Conservation (phyloP, 495 filamentous ascomycete genomes). For the Talaromyces stipitatus region DNA sequence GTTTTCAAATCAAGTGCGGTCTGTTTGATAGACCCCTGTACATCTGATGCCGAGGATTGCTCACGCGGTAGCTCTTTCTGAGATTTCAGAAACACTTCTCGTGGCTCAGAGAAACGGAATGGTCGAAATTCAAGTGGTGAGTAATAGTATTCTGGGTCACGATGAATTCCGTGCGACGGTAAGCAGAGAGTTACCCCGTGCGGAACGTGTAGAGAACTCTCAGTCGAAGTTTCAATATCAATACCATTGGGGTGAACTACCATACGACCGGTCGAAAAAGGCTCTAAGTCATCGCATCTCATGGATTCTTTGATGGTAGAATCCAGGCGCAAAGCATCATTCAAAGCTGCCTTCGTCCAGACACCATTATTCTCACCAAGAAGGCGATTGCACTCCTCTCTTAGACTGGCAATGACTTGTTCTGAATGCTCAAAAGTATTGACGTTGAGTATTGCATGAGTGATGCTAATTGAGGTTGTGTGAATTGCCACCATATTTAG, state of each 20-base stretch:
- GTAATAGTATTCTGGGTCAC: constrained; percentile 16
- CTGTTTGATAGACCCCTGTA: too few relatives aligned
- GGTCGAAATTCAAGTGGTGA: neutral
- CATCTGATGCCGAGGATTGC: too few relatives aligned
- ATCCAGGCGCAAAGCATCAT: constrained; percentile 15
- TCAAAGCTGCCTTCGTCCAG: constrained; percentile 37
- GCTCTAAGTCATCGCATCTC: constrained; percentile 20
- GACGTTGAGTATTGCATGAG: constrained; percentile 29
- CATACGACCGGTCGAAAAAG: constrained; percentile 15
- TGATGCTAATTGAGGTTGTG: constrained; percentile 38
- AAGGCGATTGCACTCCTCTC: constrained; percentile 24
- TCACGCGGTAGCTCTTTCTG: neutral
- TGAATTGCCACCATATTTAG: constrained; percentile 42
- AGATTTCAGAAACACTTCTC: neutral
- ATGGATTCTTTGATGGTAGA: constrained; percentile 28
- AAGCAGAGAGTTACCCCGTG: constrained; percentile 16
- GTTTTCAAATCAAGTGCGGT: neutral
- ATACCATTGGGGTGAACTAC: constrained; percentile 18
- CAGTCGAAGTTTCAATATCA: neutral
- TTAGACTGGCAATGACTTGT: constrained; percentile 20
- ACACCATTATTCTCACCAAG: constrained; percentile 19
- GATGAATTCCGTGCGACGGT: constrained; percentile 17
- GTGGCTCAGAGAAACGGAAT: neutral
- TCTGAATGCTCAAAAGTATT: constrained; percentile 17
- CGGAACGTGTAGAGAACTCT: constrained; percentile 10